Evolutionary conservation across 805 yeast genomes (phyloP).

Genomic region (Teunomyces stri): DNA sequence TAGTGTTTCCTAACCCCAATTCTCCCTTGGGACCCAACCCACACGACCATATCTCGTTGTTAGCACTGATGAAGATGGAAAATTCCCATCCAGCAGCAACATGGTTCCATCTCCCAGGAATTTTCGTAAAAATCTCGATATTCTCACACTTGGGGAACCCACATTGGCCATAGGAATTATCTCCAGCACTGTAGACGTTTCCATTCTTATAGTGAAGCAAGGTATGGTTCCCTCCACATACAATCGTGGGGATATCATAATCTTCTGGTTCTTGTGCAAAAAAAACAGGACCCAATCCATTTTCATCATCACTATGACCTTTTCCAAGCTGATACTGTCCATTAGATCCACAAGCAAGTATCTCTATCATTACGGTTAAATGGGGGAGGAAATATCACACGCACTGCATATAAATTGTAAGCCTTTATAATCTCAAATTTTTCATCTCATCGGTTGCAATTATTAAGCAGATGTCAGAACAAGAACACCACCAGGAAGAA

Average conservation of each 20-base stretch:
- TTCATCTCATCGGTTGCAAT: slow-evolving; percentile 4
- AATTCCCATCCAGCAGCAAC: slow-evolving; percentile 82
- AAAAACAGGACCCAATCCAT: slow-evolving; percentile 14
- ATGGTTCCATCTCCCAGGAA: slow-evolving; percentile 37
- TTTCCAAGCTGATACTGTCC: slow-evolving; percentile 76
- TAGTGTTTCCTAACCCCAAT: slow-evolving; percentile 48
- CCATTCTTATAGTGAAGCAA: slow-evolving; percentile 56
- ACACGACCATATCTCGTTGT: slow-evolving; percentile 44
- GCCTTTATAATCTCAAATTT: not conserved
- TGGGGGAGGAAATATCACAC: too few relatives aligned
- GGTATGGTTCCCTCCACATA: slow-evolving; percentile 89
- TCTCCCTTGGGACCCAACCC: slow-evolving; percentile 78
- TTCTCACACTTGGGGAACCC: slow-evolving; percentile 22
- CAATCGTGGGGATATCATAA: slow-evolving; percentile 30
- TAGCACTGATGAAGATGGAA: slow-evolving; percentile 46
- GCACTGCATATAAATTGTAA: not conserved
- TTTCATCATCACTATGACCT: slow-evolving; percentile 47
- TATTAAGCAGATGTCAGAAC: slow-evolving; percentile 4
- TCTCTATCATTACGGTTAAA: slow-evolving; percentile 8
- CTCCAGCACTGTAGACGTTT: slow-evolving; percentile 56
- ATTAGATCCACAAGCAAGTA: slow-evolving; percentile 78
- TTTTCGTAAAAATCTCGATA: slow-evolving; percentile 15
- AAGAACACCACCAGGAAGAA: slow-evolving; percentile 11
- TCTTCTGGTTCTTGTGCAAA: slow-evolving; percentile 10
- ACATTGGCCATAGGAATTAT: slow-evolving; percentile 55